A percentile compares a stretch with the other conserved stretches of the same genome.
These are phyloP conservation scores for Apiospora koreana DNA, from an alignment of 2,329 filamentous ascomycete species.

Conservation along the genomic window DNA sequence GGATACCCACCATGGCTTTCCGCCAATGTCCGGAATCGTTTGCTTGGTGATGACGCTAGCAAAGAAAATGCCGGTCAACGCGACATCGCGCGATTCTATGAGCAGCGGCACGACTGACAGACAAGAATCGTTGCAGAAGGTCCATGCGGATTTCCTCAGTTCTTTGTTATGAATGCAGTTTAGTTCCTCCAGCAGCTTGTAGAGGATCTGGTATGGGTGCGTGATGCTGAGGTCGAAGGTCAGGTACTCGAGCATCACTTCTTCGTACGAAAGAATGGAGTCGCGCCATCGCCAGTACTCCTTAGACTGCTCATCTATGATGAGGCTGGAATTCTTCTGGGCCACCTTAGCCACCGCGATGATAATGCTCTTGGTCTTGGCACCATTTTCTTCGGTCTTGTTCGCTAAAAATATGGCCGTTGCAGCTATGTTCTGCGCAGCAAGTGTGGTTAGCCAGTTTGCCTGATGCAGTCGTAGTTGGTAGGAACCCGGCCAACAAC, in stretches of 20 bases:
- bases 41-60: constrained; percentile 74
- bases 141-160: constrained; percentile 85
- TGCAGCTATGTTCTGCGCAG: constrained; percentile 73
- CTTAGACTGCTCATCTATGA: constrained; percentile 95
- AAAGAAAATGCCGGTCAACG: constrained; percentile 84
- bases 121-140: constrained; percentile 88
- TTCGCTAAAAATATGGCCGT: constrained; percentile 92
- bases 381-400: constrained; percentile 95
- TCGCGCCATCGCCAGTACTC: constrained; percentile 99
- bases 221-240: constrained; percentile 94
- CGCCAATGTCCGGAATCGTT: constrained; percentile 74
- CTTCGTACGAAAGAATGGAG: constrained; percentile 88
- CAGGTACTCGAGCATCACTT: constrained; percentile 84
- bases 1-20: constrained; percentile 84
- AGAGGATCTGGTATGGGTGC: constrained; percentile 83
- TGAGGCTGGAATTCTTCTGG: constrained; percentile 86
- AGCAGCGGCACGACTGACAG: constrained; percentile 83
- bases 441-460: background rate
- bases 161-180: constrained; percentile 76
- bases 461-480: background rate
- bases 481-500: background rate
- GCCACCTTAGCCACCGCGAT: constrained; percentile 92
- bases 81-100: constrained; percentile 77
- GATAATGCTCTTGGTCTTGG: constrained; percentile 93
- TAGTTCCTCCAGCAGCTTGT: constrained; percentile 75